phyloP scores from a whole-genome alignment of 2,329 filamentous ascomycete genomes.

The Pseudocercospora pini-densiflorae region DNA sequence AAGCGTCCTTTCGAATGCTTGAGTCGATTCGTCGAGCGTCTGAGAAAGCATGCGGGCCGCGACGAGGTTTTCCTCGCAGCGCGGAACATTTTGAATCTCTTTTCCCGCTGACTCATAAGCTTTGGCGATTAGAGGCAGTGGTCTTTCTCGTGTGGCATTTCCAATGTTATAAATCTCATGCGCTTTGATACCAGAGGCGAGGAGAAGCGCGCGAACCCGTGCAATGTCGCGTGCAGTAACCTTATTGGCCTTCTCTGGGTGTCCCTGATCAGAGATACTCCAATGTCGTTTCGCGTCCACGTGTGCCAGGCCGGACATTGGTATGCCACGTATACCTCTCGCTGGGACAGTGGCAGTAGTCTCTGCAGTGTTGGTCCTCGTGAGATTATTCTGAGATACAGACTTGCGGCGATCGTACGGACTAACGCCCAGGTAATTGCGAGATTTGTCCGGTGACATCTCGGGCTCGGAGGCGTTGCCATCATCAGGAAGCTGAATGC shows the following conservation, averaged over 20 bases:
- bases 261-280: constrained; percentile 60
- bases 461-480: constrained; percentile 39
- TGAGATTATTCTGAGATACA: constrained; percentile 41
- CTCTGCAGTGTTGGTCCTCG: constrained; percentile 12
- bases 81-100: constrained; percentile 52
- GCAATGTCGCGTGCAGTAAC: constrained; percentile 76
- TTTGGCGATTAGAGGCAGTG: constrained; percentile 42
- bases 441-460: constrained; percentile 16
- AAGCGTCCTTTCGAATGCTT: constrained; percentile 52
- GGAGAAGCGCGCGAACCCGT: constrained; percentile 74
- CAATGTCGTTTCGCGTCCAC: constrained; percentile 52
- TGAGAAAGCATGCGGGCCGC: constrained; percentile 58
- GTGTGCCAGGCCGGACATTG: constrained; percentile 12
- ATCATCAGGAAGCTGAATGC: constrained; percentile 52
- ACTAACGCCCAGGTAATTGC: constrained; percentile 5
- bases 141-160: constrained; percentile 47
- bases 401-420: constrained; percentile 36
- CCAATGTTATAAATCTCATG: constrained; percentile 75
- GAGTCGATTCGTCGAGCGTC: constrained; percentile 48
- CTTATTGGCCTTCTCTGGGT: constrained; percentile 40
- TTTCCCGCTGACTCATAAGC: constrained; percentile 45
- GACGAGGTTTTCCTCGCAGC: constrained; percentile 58
- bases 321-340: constrained; percentile 8
- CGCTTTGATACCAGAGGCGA: constrained; percentile 89
- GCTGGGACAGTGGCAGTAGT: constrained; percentile 12